Evolutionary conservation across 768 basidiomycete species (phyloP), one percentile per base, ranked within the genome.

Genomic region (Ephemerocybe angulata): DNA sequence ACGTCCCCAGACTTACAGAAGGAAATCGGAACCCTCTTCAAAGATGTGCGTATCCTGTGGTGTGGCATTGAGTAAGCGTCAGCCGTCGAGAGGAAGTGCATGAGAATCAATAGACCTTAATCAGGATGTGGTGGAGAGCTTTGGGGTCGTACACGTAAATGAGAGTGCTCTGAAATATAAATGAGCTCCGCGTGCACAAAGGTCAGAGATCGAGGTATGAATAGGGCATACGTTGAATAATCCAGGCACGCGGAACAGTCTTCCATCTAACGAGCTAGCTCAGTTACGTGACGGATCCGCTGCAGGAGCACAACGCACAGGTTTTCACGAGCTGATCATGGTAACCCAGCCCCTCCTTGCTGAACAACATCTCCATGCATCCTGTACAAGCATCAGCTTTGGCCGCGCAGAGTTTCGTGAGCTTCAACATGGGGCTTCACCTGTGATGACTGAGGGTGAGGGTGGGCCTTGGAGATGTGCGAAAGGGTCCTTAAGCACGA

Each of bases 41-140:
- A 63, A 67, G 7, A 63, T 57, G 51, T 66, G 43, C 59, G 66
- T 65, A 57, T 70, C 69, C 69, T 72, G 38, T 8, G 52, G 4
- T 33, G 28, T 3, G 15, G 17, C 17, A 17, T 35, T 35, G 15
- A 17, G 35, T 57, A 17, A 21, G 33, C 47, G 38, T 25, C 28
- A 28, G 50, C 13, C 22, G n/a, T 38, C 33, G 17, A 22, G 28
- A 8, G 19, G 3, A 2, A 19, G 5, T 29, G 13, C 2, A 30
- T 6, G n/a, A 31, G 19, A 17, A 3, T 22, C 6, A 13, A 28
- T 41, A 12, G 43, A 75, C 78, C 62, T 77, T 79, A 50, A 78
- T 65, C 11, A 76, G 31, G 33, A 80, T 73, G 55, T 74, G 73
- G 54, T 77, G 68, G 51, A 80, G 33, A 17, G 33, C 33, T 37